Percentiles rank a stretch among this genome's conserved stretches.
Evolutionary conservation across 1,139 yeast genomes (phyloP).

Genomic region (Debaryomyces udenii): DNA sequence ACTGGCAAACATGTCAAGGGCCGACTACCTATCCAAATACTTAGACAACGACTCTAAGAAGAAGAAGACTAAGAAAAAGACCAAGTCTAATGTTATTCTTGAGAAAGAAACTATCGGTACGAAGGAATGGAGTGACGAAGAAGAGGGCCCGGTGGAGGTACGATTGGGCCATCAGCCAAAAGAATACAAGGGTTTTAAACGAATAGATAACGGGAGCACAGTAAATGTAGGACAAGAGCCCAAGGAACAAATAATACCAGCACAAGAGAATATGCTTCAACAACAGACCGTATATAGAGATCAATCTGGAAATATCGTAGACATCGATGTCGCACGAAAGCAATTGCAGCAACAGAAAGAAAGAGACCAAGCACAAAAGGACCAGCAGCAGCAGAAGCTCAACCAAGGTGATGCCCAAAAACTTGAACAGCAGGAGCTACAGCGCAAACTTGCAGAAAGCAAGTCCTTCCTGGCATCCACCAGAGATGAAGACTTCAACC

Average conservation of each 20-base stretch:
- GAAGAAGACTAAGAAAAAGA: slow-evolving; percentile 15
- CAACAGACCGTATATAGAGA: slow-evolving; percentile 38
- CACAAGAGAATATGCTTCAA: slow-evolving; percentile 22
- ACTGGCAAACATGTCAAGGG: slow-evolving; percentile 20
- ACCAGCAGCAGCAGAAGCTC: slow-evolving; percentile 13
- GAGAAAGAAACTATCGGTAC: slow-evolving; percentile 7
- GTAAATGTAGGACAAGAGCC: slow-evolving; percentile 7
- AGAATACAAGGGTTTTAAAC: slow-evolving; percentile 36
- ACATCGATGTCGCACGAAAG: slow-evolving; percentile 29
- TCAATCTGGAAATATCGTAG: slow-evolving; percentile 39
- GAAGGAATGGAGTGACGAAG: slow-evolving; percentile 15
- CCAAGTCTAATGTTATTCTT: slow-evolving; percentile 14
- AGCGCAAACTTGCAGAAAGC: slow-evolving; percentile 32
- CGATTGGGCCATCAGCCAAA: slow-evolving; percentile 12
- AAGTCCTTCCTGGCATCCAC: slow-evolving; percentile 30
- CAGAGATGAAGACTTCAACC: slow-evolving; percentile 43
- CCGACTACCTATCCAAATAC: slow-evolving; percentile 33
- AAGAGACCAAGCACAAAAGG: slow-evolving; percentile 38
- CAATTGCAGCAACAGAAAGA: slow-evolving; percentile 36
- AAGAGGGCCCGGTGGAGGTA: slow-evolving; percentile 27
- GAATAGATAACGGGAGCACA: slow-evolving; percentile 37
- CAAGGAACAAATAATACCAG: slow-evolving; percentile 6
- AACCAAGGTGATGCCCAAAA: slow-evolving; percentile 41
- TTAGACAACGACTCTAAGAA: slow-evolving; percentile 13
- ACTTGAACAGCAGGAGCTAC: slow-evolving; percentile 50